A percentile compares a stretch with the other conserved stretches of the same genome.
Evolutionary conservation across 2,329 filamentous ascomycete species (phyloP).

Genomic region (Cercospora citrullina): DNA sequence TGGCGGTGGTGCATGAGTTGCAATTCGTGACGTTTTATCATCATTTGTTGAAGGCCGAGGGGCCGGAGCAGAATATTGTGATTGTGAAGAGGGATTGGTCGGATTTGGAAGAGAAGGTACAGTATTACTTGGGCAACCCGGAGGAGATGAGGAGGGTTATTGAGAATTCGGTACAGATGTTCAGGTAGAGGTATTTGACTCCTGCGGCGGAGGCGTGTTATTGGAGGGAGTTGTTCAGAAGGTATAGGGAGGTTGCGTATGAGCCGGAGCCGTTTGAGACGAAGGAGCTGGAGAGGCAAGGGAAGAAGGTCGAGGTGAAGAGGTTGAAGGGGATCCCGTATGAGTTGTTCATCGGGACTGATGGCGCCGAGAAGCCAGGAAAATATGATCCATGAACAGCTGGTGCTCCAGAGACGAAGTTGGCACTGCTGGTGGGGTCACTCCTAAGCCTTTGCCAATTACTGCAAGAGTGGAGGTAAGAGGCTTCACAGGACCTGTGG

Average conservation of each 20-base stretch:
- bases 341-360: constrained; percentile 10
- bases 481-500: background rate
- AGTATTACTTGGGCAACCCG: constrained; percentile 45
- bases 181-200: constrained; percentile 54
- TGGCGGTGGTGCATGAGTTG: constrained; percentile 24
- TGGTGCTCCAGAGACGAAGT: background rate
- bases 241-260: constrained; percentile 23
- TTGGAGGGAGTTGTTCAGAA: constrained; percentile 22
- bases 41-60: constrained; percentile 25
- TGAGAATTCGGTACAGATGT: constrained; percentile 49
- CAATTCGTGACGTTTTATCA: constrained; percentile 22
- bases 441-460: background rate
- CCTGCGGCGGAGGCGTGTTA: constrained; percentile 31
- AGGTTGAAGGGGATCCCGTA: constrained; percentile 7
- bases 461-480: background rate
- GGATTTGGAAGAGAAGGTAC: constrained; percentile 41
- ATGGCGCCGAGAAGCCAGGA: constrained; percentile 1
- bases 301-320: constrained; percentile 1
- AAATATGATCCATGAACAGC: background rate
- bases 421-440: background rate
- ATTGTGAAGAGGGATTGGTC: constrained; percentile 44
- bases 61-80: constrained; percentile 31
- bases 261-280: constrained; percentile 17
- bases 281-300: background rate
- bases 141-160: constrained; percentile 47